These are phyloP conservation scores for Rubia tinctorum DNA, from an alignment of 305 asterid genomes.

Conservation along the genomic window DNA sequence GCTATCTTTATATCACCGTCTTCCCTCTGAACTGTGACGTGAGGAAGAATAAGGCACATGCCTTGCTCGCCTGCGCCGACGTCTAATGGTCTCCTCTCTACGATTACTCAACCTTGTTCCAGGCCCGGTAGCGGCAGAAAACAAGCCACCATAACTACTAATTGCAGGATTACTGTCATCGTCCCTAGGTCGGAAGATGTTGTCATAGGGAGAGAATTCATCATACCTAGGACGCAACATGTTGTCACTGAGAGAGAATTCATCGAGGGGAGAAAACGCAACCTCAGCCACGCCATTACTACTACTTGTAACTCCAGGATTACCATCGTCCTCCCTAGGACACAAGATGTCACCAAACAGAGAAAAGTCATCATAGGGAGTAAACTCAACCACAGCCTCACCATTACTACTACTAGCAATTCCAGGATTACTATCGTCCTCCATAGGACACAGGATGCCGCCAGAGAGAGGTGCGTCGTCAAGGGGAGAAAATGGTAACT, in stretches of 20 bases:
- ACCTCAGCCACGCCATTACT: not conserved
- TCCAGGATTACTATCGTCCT: not conserved
- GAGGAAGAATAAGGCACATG: not conserved
- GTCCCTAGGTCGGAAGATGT: too few species aligned
- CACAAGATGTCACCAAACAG: not conserved
- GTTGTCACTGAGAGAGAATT: slow-evolving; percentile 1
- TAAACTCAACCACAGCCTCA: not conserved
- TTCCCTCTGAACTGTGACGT: not conserved
- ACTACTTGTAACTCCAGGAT: not conserved
- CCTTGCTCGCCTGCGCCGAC: slow-evolving; percentile 17
- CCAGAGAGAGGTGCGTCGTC: too few species aligned
- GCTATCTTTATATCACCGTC: not conserved
- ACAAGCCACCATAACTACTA: not conserved
- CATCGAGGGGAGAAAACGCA: slow-evolving; percentile 29
- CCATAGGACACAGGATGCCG: too few species aligned
- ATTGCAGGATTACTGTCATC: not conserved
- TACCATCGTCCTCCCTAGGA: not conserved
- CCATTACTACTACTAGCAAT: not conserved
- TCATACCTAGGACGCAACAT: not conserved
- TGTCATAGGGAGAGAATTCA: too few species aligned
- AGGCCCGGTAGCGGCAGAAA: slow-evolving; percentile 7
- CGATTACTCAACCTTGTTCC: slow-evolving; percentile 18
- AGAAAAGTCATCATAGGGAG: not conserved
- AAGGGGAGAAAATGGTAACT: too few species aligned
- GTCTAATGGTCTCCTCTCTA: slow-evolving; percentile 13